Evolutionary conservation across 202 grass and related monocot species (phyloP), one percentile per base, ranked within the genome.

Genomic region (Digitaria exilis): DNA sequence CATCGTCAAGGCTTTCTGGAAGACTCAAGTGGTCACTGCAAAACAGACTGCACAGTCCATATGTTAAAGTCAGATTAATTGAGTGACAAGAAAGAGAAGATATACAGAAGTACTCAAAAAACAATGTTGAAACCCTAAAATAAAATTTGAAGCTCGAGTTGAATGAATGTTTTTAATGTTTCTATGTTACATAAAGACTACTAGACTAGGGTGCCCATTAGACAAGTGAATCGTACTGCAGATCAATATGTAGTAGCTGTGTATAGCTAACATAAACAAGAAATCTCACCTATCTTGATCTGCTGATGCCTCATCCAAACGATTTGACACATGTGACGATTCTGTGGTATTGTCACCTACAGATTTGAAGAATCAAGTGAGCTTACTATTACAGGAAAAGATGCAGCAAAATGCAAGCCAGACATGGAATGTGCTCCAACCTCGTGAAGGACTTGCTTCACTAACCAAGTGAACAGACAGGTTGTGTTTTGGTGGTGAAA

Each of bases 221-320:
- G 39, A 43, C 67, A 6, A 58, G 41, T 26, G 41, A 84, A 80
- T 7, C 31, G 79, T 83, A 77, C 4, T 83, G 71, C 3, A 78
- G 31, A 32, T 76, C 10, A 9, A 87, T 57, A 58, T 21, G 35
- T 13, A n/a, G 35, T 51, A 75, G 24, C 29, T 79, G 46, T 79
- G 49, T 71, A 44, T 77, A 61, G 69, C 24, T 13, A 60, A 71
- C 78, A 70, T 52, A 76, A 65, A 66, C 26, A 76, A 21, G 19
- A 84, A 75, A 74, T 43, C 81, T 76, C 75, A 89, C 87, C 34
- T 76, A 43, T 69, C 14, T 69, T 76, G 46, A 64, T 17, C 13
- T 46, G 52, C 18, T 45, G 52, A 34, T 32, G 42, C 5, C 41
- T 52, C 62, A 28, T 22, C 34, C 52, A 67, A 45, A 49, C 0